Conservation (phyloP, 2,329 filamentous ascomycete genomes). For the Diplodia mutila region DNA sequence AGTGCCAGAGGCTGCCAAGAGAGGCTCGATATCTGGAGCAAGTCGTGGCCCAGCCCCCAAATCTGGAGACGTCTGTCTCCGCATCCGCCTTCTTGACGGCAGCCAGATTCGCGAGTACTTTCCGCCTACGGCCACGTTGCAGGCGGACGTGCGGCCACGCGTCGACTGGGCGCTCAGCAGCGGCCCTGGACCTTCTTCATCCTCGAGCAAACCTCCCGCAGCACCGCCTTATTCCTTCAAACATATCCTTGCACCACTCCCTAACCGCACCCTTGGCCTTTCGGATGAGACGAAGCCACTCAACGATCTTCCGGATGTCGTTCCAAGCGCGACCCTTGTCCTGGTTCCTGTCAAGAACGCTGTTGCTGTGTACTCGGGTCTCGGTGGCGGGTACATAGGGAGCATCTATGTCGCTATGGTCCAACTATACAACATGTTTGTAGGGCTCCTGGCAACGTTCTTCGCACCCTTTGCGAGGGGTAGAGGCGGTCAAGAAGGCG, state of each 20-base stretch:
- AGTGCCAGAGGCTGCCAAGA: background rate
- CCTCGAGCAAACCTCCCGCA: conserved; percentile 31
- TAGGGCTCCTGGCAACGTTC: conserved; percentile 24
- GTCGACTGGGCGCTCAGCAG: conserved; percentile 63
- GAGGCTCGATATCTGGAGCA: conserved; percentile 7
- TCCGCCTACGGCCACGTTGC: conserved; percentile 64
- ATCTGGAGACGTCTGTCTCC: conserved; percentile 54
- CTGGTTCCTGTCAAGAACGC: conserved; percentile 71
- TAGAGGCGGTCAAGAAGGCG: conserved; percentile 3
- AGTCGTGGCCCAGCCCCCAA: conserved; percentile 36
- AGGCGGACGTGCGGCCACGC: conserved; percentile 72
- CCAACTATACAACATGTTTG: conserved; percentile 2
- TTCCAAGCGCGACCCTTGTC: conserved; percentile 80
- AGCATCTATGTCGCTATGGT: conserved; percentile 26
- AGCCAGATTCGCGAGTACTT: conserved; percentile 77
- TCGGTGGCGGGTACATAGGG: conserved; percentile 29
- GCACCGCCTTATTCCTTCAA: conserved; percentile 76
- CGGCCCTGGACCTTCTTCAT: conserved; percentile 30
- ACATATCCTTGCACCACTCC: conserved; percentile 76
- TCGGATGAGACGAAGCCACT: conserved; percentile 74
- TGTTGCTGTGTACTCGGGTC: conserved; percentile 60
- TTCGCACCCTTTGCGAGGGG: conserved; percentile 20
- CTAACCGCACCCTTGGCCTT: conserved; percentile 73
- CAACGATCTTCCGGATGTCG: conserved; percentile 66
- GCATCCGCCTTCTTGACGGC: conserved; percentile 83